Evolutionary conservation across 2,329 filamentous ascomycete species (phyloP).

Genomic region (Torrubiella hemipterigena): DNA sequence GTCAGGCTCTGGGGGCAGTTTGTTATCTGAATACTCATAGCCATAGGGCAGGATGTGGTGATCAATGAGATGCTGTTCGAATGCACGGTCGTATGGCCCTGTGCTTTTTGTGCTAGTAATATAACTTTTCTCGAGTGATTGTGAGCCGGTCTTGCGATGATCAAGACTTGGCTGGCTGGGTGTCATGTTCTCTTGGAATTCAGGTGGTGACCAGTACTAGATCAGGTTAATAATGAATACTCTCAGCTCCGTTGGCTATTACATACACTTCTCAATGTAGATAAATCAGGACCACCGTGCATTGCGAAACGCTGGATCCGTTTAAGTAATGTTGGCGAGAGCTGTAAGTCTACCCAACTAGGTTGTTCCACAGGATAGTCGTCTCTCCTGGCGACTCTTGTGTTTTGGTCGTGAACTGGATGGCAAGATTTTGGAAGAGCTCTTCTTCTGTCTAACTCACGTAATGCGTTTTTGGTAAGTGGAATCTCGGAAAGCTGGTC

Average conservation of each 20-base stretch:
- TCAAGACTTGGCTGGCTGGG: background rate
- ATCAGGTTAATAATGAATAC: background rate
- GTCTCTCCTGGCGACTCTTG: background rate
- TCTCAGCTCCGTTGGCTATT: too few relatives aligned
- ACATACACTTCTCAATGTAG: background rate
- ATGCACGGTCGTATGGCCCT: conserved; percentile 6
- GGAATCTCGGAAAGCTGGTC: background rate
- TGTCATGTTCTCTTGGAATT: background rate
- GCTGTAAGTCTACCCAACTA: too few relatives aligned
- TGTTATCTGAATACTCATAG: conserved; percentile 3
- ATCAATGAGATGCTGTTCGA: conserved; percentile 6
- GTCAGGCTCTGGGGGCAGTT: conserved; percentile 1
- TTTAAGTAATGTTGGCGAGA: background rate
- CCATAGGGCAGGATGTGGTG: conserved; percentile 3
- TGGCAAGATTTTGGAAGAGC: background rate
- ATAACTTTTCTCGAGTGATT: background rate
- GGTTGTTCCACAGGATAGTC: too few relatives aligned
- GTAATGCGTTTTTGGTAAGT: background rate
- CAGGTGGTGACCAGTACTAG: background rate
- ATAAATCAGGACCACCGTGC: conserved; percentile 1
- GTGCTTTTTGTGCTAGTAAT: conserved; percentile 1
- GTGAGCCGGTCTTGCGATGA: too few relatives aligned
- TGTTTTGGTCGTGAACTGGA: background rate
- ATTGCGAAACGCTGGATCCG: background rate
- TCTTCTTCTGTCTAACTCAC: background rate